These are phyloP conservation scores for Pleurostoma richardsiae DNA, from an alignment of 2,329 filamentous ascomycete genomes.

Conservation along the genomic window DNA sequence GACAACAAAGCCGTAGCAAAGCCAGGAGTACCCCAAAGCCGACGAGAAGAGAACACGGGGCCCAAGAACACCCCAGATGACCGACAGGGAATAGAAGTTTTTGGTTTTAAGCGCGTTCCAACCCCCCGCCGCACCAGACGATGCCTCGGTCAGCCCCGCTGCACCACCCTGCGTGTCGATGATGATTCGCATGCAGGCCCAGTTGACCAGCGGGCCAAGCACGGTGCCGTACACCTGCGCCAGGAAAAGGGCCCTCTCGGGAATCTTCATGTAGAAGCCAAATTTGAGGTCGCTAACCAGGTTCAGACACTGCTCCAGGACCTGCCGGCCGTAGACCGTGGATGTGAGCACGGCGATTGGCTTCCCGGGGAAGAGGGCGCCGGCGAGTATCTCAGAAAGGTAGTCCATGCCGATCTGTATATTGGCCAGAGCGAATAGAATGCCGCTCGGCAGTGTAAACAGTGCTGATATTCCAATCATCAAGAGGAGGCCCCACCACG, in stretches of 20 bases:
- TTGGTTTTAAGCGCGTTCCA: slow-evolving; percentile 22
- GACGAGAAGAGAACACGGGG: slow-evolving; percentile 20
- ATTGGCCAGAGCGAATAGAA: slow-evolving; percentile 21
- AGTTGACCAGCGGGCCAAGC: slow-evolving; percentile 23
- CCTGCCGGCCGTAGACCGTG: slow-evolving; percentile 24
- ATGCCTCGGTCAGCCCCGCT: slow-evolving; percentile 13
- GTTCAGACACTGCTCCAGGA: slow-evolving; percentile 24
- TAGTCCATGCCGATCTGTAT: slow-evolving; percentile 21
- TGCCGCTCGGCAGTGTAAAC: slow-evolving; percentile 22
- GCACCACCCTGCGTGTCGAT: slow-evolving; percentile 16
- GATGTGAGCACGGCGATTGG: slow-evolving; percentile 20
- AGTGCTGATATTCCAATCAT: slow-evolving; percentile 16
- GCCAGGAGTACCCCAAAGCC: slow-evolving; percentile 17
- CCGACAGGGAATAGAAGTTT: slow-evolving; percentile 22
- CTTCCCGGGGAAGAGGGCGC: slow-evolving; percentile 20
- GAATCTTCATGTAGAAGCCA: slow-evolving; percentile 31
- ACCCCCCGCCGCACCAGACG: slow-evolving; percentile 8
- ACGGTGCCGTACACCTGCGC: slow-evolving; percentile 25
- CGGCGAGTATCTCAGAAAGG: slow-evolving; percentile 21
- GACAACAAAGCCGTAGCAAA: slow-evolving; percentile 21
- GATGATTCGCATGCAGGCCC: slow-evolving; percentile 21
- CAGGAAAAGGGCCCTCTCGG: slow-evolving; percentile 25
- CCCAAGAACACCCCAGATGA: slow-evolving; percentile 28
- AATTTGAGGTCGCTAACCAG: slow-evolving; percentile 27
- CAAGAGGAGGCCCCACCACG: slow-evolving; percentile 23